Conservation (phyloP, 75 land plant genomes). For the Ceratopteris richardii region DNA sequence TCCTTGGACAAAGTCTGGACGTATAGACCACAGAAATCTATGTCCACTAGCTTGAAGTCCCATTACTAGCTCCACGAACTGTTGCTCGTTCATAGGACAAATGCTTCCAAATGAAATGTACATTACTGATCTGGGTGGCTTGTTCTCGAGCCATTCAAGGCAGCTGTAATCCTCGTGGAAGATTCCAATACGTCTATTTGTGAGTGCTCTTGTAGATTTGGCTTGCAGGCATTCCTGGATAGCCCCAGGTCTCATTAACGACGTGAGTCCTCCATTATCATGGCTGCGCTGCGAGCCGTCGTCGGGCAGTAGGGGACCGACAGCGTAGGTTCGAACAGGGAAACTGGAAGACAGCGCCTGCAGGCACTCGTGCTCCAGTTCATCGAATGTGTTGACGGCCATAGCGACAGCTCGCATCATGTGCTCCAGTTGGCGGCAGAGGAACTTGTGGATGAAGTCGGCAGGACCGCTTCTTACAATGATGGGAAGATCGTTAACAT, state of each 20-base stretch:
- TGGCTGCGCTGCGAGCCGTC: no score
- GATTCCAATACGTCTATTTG: not conserved
- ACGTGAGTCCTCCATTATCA: no score
- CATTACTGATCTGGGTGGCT: conserved; percentile 37
- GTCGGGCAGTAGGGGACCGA: not conserved
- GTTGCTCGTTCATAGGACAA: conserved; percentile 10
- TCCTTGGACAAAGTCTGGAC: conserved; percentile 7
- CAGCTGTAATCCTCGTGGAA: conserved; percentile 20
- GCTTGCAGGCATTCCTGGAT: not conserved
- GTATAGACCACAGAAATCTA: conserved; percentile 57
- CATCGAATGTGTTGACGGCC: not conserved
- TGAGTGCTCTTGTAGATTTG: no score
- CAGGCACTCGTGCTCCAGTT: not conserved
- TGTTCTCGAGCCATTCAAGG: conserved; percentile 43
- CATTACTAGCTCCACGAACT: conserved; percentile 41
- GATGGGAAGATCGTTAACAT: no score
- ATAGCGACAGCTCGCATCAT: not conserved
- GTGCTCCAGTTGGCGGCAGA: not conserved
- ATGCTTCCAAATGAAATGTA: conserved; percentile 56
- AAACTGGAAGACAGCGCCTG: not conserved
- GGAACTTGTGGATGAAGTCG: not conserved
- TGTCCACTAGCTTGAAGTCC: conserved; percentile 38
- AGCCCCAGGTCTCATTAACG: not conserved
- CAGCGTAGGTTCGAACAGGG: not conserved
- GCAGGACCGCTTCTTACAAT: no score